Evolutionary conservation across 2,329 filamentous ascomycete genomes (phyloP).

Genomic region (Graphilbum sp.): DNA sequence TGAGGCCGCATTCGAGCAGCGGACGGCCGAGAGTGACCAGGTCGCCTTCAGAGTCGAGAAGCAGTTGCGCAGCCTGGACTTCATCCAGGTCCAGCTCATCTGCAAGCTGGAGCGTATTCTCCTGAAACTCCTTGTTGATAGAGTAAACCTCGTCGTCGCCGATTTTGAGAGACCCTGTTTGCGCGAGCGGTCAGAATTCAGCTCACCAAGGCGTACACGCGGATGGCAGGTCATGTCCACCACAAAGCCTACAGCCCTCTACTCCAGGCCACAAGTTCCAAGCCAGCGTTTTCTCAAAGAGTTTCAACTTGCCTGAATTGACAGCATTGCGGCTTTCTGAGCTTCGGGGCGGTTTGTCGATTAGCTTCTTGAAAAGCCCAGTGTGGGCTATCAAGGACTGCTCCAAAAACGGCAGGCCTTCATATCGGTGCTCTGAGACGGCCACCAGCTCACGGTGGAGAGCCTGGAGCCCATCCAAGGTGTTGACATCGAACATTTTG

Average conservation of each 20-base stretch:
- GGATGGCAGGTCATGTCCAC: too few relatives aligned
- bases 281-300: neutral
- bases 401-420: conserved; percentile 49
- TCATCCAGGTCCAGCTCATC: conserved; percentile 88
- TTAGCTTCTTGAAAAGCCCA: conserved; percentile 49
- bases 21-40: conserved; percentile 53
- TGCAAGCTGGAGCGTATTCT: conserved; percentile 64
- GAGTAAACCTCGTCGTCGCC: conserved; percentile 51
- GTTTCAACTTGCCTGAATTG: conserved; percentile 40
- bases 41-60: conserved; percentile 58
- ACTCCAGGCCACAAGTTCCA: too few relatives aligned
- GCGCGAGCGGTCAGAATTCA: neutral
- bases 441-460: conserved; percentile 75
- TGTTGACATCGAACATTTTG: conserved; percentile 57
- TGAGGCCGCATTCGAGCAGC: conserved; percentile 61
- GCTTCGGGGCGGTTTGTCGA: conserved; percentile 61
- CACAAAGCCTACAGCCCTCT: too few relatives aligned
- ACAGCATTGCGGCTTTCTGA: conserved; percentile 59
- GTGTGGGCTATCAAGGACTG: conserved; percentile 51
- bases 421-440: conserved; percentile 50
- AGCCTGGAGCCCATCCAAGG: conserved; percentile 61
- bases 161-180: conserved; percentile 63
- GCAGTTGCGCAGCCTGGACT: conserved; percentile 60
- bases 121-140: conserved; percentile 77
- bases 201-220: neutral